Base-by-base conservation (phyloP, 2,329 filamentous ascomycete species). In the Exophiala bonariae region DNA sequence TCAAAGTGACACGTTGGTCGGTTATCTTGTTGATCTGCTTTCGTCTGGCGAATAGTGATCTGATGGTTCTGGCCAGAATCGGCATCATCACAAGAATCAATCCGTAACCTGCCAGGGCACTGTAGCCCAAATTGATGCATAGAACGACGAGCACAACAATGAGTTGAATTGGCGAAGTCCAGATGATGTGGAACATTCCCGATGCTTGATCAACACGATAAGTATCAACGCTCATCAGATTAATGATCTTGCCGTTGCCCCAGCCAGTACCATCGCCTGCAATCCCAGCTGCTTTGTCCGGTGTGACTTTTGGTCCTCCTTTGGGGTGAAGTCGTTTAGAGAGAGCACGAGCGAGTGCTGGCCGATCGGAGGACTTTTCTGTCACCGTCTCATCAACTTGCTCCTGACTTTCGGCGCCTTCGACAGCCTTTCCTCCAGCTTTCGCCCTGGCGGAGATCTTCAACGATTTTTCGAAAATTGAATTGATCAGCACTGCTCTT, bases 401-500 rank as follows among this genome's bases (percentile, higher is more conserved):
- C 41, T 75, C 74, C 44, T 77, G 72, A 35, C 79, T 74, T 22
- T 72, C 73, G 26, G 75, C 76, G 64, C 30, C 60, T 10, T 64
- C 62, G n/a, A 68, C 59, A 17, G 75, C 74, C 57, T 74, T 74
- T 9, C 88, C 89, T 33, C 91, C 92, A 9, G 92, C 90, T 66
- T 85, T 93, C 17, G 93, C 93, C 41, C 91, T 80, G 9, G 86
- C 89, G 0, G 91, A 96, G 13, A 97, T 79, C 41, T 83, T 84
- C 85, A 96, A 89, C 2, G 89, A 83, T 67, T 97, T 97, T 64
- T 93, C 88, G 61, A 95, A 97, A 48, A 97, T 89, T 49, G 90
- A 71, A 17, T 87, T 82, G 57, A 96, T 95, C 34, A 97, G 72
- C 0, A 89, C 86, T 1, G 85, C 89, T 63, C 92, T 80, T 6